Evolutionary conservation across 257 asterid genomes (phyloP).

Genomic region (Solanum sitiens): DNA sequence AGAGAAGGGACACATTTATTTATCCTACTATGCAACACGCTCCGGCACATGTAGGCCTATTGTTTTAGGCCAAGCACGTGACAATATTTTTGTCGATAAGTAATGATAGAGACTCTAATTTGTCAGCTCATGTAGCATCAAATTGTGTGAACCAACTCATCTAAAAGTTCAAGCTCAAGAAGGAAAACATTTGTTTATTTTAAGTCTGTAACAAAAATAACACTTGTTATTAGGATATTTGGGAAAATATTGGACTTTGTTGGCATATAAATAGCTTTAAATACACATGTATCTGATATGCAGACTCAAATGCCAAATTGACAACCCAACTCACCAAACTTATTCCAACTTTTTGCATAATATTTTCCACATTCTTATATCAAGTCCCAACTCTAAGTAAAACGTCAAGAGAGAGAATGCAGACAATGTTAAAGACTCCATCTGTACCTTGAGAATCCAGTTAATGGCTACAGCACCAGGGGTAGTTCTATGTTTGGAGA

Average conservation of each 20-base stretch:
- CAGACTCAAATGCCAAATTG: background rate
- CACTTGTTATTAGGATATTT: background rate
- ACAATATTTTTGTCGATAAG: background rate
- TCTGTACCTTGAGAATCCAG: slow-evolving; percentile 90
- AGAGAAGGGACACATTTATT: background rate
- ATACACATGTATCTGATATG: background rate
- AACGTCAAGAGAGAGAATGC: background rate
- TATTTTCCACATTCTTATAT: background rate
- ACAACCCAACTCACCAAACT: background rate
- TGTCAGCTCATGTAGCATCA: background rate
- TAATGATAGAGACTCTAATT: background rate
- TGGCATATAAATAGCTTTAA: background rate
- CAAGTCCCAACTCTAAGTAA: background rate
- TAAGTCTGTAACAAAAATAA: background rate
- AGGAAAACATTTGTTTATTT: background rate
- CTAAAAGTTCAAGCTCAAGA: background rate
- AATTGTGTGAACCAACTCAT: background rate
- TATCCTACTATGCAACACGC: background rate
- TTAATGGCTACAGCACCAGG: slow-evolving; percentile 95
- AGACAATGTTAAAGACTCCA: background rate
- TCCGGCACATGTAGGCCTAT: background rate
- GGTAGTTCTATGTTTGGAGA: slow-evolving; percentile 43
- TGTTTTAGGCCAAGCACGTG: background rate
- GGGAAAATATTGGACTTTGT: background rate
- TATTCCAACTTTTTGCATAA: background rate